Percentiles rank a stretch among this genome's conserved stretches.
These are phyloP conservation scores for Pyrus pyrifolia DNA, from an alignment of 306 rosid species.

Conservation along the genomic window DNA sequence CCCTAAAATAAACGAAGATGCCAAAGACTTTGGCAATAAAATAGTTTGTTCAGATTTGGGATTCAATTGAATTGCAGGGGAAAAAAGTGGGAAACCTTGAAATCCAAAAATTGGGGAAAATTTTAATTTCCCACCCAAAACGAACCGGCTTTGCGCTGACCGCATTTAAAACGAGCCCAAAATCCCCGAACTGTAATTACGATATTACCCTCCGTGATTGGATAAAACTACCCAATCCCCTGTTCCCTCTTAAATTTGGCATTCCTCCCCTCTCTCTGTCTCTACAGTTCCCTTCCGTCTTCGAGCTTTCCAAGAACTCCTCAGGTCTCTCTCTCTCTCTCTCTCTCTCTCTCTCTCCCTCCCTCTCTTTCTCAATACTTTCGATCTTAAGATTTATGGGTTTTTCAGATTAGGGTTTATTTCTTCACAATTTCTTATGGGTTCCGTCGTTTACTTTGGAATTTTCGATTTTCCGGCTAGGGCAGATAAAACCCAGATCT, in stretches of 20 bases:
- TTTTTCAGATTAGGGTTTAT: not conserved
- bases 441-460: not conserved
- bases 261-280: not conserved
- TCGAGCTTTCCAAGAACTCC: not conserved
- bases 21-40: not conserved
- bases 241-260: not conserved
- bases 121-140: conserved; percentile 32
- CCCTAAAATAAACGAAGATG: not conserved
- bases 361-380: not conserved
- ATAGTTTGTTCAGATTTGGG: not conserved
- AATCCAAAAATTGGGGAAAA: conserved; percentile 11
- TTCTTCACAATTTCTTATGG: not conserved
- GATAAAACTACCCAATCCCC: not conserved
- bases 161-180: not conserved
- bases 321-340: conserved; percentile 24
- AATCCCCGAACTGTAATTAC: not conserved
- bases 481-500: conserved; percentile 5
- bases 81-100: conserved; percentile 2
- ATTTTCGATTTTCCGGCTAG: not conserved
- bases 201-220: not conserved
- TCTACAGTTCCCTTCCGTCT: not conserved
- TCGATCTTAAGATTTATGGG: not conserved
- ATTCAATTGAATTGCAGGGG: not conserved
- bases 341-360: not conserved
- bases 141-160: conserved; percentile 6